Conservation (phyloP, 202 grass and related monocot species). For the Setaria italica region DNA sequence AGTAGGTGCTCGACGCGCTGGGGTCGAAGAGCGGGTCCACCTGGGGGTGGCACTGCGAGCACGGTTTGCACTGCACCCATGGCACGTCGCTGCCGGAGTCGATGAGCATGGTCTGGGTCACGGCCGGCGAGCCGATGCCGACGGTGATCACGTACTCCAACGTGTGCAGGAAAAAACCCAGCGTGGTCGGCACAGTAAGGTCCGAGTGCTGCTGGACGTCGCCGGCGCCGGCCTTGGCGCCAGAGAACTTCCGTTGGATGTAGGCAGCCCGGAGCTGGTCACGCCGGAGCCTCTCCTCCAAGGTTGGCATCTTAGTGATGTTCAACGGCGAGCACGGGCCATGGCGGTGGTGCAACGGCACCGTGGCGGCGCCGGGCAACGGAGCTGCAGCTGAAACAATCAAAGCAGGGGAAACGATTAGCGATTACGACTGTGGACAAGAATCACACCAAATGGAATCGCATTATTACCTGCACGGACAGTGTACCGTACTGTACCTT, state of each 20-base stretch:
- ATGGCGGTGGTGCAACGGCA: slow-evolving; percentile 56
- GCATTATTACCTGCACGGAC: background rate
- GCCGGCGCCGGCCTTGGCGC: background rate
- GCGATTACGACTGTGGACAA: background rate
- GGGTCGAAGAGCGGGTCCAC: slow-evolving; percentile 46
- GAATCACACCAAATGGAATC: background rate
- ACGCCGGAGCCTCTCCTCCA: slow-evolving; percentile 50
- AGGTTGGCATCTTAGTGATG: slow-evolving; percentile 4
- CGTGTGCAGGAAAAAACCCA: slow-evolving; percentile 21
- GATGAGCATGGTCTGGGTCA: slow-evolving; percentile 43
- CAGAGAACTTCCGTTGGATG: slow-evolving; percentile 46
- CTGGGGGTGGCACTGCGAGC: slow-evolving; percentile 53
- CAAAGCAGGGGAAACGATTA: background rate
- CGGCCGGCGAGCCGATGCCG: slow-evolving; percentile 37
- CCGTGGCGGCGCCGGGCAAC: slow-evolving; percentile 42
- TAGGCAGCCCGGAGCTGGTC: slow-evolving; percentile 58
- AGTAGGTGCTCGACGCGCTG: slow-evolving; percentile 44
- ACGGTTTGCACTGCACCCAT: slow-evolving; percentile 67
- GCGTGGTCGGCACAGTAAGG: slow-evolving; percentile 28
- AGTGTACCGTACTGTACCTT: slow-evolving; percentile 37
- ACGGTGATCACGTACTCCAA: slow-evolving; percentile 60
- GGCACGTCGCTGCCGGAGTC: slow-evolving; percentile 65
- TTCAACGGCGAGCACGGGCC: slow-evolving; percentile 60
- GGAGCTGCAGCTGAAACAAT: slow-evolving; percentile 36
- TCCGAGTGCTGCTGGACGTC: slow-evolving; percentile 12